Base-by-base conservation (phyloP, 2,329 filamentous ascomycete species). In the Aspergillus sp. region DNA sequence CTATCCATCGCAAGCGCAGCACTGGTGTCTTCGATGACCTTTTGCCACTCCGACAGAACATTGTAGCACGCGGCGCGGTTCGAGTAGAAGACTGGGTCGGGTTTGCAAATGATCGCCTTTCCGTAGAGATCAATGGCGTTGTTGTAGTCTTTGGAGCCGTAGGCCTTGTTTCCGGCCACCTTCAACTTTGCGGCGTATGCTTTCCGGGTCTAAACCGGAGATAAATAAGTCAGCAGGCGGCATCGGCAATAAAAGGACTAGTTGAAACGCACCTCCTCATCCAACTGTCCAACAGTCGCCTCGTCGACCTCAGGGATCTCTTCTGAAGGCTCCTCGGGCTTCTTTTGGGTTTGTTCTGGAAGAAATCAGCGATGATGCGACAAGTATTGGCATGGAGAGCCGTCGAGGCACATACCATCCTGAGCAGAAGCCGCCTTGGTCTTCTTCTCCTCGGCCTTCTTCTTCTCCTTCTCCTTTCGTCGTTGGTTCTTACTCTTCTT, bases 21-120 rank as follows among this genome's bases (percentile, higher is more conserved):
- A 33, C 91, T 97, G 56, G 95, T 98, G 73, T 99, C 95, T 70
- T 96, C 93, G 62, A 99, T 90, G 57, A 98, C 95, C 81, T 95
- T 93, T 50, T 96, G 89, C 92, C 93, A 99, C 69, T 96, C 85
- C 64, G 86, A 87, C 72, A 95, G 86, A 65, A 95, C 92, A 74
- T 96, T 98, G 81, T 92, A 96, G 84, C 95, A 99, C 55, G 95
- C 95, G 57, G 95, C 95, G 68, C 95, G 90, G 84, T 99, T 99
- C 63, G 95, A 98, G 84, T 96, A 99, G 83, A 95, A 99, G 74
- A 99, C 93, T 33, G 95, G 92, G 71, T 99, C 95, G 57, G 93
- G 89, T 80, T 95, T 96, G 88, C 95, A 98, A 52, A 98, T 81
- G 68, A 99, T 96, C 51, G 95, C 95, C 80, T 96, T 91, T 65